Percentiles rank a stretch among this genome's conserved stretches.
Evolutionary conservation across 805 yeast species (phyloP).

Genomic region (Candida xyloterini): DNA sequence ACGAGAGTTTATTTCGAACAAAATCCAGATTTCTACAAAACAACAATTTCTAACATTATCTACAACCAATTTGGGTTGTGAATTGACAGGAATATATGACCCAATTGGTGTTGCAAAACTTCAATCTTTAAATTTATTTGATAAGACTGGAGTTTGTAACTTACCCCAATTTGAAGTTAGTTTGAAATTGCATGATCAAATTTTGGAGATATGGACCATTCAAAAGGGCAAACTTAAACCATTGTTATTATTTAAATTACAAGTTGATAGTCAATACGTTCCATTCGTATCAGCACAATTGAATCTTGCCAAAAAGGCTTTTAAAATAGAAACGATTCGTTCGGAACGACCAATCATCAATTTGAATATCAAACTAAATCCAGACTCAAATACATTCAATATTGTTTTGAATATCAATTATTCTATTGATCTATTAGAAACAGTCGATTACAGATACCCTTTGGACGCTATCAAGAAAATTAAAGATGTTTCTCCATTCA

Average conservation of each 20-base stretch:
- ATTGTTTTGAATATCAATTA: slow-evolving; percentile 3
- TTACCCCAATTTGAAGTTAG: slow-evolving; percentile 13
- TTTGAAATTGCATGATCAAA: slow-evolving; percentile 4
- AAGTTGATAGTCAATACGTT: slow-evolving; percentile 8
- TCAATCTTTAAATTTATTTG: background rate
- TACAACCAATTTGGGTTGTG: slow-evolving; percentile 6
- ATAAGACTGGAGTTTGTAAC: background rate
- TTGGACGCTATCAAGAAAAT: slow-evolving; percentile 20
- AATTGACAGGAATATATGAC: slow-evolving; percentile 1
- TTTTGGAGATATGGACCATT: slow-evolving; percentile 5
- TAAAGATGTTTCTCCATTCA: slow-evolving; percentile 15
- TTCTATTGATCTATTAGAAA: slow-evolving; percentile 16
- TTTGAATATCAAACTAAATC: slow-evolving; percentile 1
- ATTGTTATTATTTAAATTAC: slow-evolving; percentile 4
- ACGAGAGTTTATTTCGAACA: background rate
- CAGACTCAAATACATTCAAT: background rate
- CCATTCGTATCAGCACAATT: slow-evolving; percentile 14
- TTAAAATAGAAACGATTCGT: slow-evolving; percentile 3
- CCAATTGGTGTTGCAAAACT: slow-evolving; percentile 1
- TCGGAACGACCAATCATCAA: slow-evolving; percentile 1
- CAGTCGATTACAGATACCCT: slow-evolving; percentile 15
- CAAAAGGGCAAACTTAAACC: slow-evolving; percentile 12
- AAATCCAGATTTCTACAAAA: background rate
- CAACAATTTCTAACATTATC: slow-evolving; percentile 1
- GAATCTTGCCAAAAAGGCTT: slow-evolving; percentile 8